Evolutionary conservation across 164 flowering plant genomes (phyloP).

Genomic region (Berberis vulgaris): DNA sequence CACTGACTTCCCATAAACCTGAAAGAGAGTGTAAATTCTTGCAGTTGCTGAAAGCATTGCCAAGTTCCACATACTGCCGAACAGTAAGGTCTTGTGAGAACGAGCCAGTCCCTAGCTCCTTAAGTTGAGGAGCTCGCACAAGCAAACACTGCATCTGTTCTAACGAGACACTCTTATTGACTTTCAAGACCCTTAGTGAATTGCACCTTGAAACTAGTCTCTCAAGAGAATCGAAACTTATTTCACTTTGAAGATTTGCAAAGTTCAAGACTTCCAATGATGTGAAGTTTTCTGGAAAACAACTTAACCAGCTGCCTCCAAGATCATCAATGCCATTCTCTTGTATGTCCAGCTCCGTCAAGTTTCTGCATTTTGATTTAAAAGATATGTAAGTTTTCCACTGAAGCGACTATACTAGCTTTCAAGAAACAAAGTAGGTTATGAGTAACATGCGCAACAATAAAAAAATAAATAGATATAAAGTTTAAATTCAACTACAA

Average conservation of each 20-base stretch:
- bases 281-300: conserved; percentile 65
- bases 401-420: not conserved
- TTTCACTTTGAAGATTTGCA: conserved; percentile 36
- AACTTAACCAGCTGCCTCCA: conserved; percentile 60
- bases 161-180: conserved; percentile 42
- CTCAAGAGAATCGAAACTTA: conserved; percentile 54
- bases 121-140: conserved; percentile 45
- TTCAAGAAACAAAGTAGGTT: not conserved
- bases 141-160: conserved; percentile 56
- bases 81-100: conserved; percentile 42
- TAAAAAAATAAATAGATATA: not conserved
- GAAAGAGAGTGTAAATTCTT: conserved; percentile 45
- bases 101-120: conserved; percentile 67
- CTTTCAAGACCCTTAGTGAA: conserved; percentile 49
- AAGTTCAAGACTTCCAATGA: conserved; percentile 66
- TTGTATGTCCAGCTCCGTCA: conserved; percentile 53
- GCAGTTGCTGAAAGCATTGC: conserved; percentile 40
- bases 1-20: conserved; percentile 61
- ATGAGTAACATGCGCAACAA: not conserved
- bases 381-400: not conserved
- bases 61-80: conserved; percentile 31
- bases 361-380: conserved; percentile 26
- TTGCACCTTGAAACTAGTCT: conserved; percentile 61
- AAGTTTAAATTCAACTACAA: too few relatives aligned
- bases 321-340: conserved; percentile 51